phyloP scores from a whole-genome alignment of 192 early-diverging fungal genomes.

The Linnemannia schmuckeri region DNA sequence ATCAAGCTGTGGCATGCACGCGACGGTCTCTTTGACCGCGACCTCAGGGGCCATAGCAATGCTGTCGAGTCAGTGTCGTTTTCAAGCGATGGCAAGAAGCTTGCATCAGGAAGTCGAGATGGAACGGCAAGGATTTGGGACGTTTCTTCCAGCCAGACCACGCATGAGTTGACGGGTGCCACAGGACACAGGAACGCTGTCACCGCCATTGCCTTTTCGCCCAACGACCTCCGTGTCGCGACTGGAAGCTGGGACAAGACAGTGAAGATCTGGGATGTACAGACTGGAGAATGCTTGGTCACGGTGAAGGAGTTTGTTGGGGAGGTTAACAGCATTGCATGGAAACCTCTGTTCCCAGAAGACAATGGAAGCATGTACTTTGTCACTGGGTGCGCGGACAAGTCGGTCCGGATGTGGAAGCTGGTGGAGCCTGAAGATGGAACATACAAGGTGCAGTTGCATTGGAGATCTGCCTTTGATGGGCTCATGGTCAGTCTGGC shows the following conservation, averaged over 20 bases:
- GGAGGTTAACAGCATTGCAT: slow-evolving; percentile 1
- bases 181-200: not conserved
- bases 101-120: not conserved
- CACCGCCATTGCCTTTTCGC: not conserved
- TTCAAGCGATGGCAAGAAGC: not conserved
- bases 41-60: not conserved
- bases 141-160: not conserved
- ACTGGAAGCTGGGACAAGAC: not conserved
- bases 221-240: not conserved
- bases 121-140: not conserved
- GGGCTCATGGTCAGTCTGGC: not conserved
- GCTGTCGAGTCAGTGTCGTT: not conserved
- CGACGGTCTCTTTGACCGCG: not conserved
- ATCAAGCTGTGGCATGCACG: not conserved
- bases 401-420: slow-evolving; percentile 1
- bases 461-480: not conserved
- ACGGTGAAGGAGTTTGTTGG: not conserved
- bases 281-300: not conserved
- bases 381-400: not conserved
- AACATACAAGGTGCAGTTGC: not conserved
- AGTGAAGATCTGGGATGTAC: not conserved
- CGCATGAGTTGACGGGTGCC: not conserved
- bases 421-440: not conserved
- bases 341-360: not conserved
- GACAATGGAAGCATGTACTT: not conserved